These are phyloP conservation scores for Penicillium arizonense DNA, from an alignment of 495 filamentous ascomycete species.

Conservation along the genomic window DNA sequence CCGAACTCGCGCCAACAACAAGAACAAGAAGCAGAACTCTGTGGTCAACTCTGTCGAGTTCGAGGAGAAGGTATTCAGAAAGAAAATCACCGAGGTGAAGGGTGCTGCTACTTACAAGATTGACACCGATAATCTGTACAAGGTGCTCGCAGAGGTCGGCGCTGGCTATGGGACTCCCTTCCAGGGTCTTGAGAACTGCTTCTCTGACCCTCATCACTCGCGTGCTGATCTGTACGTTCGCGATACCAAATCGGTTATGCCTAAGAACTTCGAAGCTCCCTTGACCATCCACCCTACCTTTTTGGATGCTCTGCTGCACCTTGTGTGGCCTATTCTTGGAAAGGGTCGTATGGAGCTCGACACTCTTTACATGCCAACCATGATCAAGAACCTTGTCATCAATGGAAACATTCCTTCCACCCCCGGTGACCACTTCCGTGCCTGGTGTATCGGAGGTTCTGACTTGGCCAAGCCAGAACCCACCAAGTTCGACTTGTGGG, in stretches of 20 bases:
- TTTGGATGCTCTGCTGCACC: conserved; percentile 26
- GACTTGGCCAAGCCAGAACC: conserved; percentile 24
- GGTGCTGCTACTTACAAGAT: conserved; percentile 17
- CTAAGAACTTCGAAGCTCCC: conserved; percentile 24
- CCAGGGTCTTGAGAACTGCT: conserved; percentile 25
- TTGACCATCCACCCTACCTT: conserved; percentile 27
- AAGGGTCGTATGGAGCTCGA: conserved; percentile 37
- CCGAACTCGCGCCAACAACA: conserved; percentile 13
- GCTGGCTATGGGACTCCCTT: conserved; percentile 21
- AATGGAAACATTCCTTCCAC: conserved; percentile 17
- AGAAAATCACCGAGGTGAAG: conserved; percentile 9
- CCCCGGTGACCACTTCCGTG: conserved; percentile 26
- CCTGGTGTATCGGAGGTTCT: conserved; percentile 30
- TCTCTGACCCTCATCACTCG: conserved; percentile 16
- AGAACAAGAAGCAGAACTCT: conserved; percentile 8
- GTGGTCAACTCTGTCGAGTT: conserved; percentile 13
- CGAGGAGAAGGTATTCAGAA: conserved; percentile 12
- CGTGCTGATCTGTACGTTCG: conserved; percentile 23
- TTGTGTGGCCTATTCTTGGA: conserved; percentile 41
- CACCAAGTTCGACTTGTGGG: conserved; percentile 32
- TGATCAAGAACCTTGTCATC: conserved; percentile 33
- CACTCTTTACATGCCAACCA: conserved; percentile 43
- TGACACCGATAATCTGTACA: conserved; percentile 19
- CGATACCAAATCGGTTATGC: conserved; percentile 27
- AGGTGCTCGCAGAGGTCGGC: conserved; percentile 24